Evolutionary conservation across 2,329 filamentous ascomycete genomes (phyloP).

Genomic region (Neonectria sp.): DNA sequence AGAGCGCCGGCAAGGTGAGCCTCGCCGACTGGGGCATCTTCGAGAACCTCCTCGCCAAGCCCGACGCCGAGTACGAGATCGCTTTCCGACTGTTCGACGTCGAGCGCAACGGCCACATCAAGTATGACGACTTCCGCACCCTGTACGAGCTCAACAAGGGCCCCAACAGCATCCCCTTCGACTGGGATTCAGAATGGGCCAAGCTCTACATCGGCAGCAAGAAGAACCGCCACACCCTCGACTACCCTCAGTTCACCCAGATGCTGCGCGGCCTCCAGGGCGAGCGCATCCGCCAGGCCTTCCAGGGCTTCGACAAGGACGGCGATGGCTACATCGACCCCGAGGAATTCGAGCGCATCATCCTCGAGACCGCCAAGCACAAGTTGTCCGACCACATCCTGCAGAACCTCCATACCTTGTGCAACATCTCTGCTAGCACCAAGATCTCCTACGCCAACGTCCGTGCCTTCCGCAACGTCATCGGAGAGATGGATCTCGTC

Average conservation of each 20-base stretch:
- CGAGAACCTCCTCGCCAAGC: conserved; percentile 92
- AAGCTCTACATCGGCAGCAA: conserved; percentile 92
- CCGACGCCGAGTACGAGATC: conserved; percentile 98
- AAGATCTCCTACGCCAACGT: conserved; percentile 99
- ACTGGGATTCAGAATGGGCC: conserved; percentile 98
- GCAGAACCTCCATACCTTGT: conserved; percentile 90
- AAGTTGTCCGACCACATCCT: conserved; percentile 98
- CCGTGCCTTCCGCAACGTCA: conserved; percentile 97
- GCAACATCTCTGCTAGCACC: conserved; percentile 92
- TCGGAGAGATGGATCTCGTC: conserved; percentile 97
- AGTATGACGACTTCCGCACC: conserved; percentile 89
- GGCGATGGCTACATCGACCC: conserved; percentile 96
- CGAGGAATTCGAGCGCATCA: conserved; percentile 96
- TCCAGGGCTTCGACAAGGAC: conserved; percentile 91
- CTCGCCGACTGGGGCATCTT: conserved; percentile 93
- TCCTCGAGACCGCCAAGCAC: conserved; percentile 91
- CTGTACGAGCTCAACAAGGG: conserved; percentile 92
- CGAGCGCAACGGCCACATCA: conserved; percentile 86
- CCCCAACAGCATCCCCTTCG: conserved; percentile 88
- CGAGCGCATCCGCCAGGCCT: conserved; percentile 95
- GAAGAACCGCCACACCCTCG: conserved; percentile 90
- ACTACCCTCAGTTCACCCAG: conserved; percentile 97
- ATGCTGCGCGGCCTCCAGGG: conserved; percentile 97
- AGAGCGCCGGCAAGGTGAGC: conserved; percentile 79
- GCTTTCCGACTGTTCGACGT: conserved; percentile 97